These are phyloP conservation scores for Umbelopsis sp. DNA, from an alignment of 192 early-diverging fungal species.

Conservation along the genomic window DNA sequence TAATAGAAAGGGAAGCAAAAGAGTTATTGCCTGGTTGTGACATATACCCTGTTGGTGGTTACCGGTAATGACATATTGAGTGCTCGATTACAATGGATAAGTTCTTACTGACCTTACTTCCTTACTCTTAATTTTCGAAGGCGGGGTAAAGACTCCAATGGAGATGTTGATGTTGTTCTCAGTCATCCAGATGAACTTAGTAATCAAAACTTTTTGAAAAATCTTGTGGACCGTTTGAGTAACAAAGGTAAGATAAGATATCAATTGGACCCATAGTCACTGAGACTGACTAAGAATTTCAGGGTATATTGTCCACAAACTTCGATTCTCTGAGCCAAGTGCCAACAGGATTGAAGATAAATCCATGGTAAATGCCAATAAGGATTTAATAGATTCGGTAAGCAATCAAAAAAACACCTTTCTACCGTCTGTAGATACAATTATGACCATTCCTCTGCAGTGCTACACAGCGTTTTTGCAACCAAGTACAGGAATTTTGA, in stretches of 20 bases:
- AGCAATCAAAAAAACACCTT: neutral
- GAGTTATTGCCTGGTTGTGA: conserved; percentile 3
- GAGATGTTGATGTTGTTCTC: conserved; percentile 37
- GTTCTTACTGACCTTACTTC: no score
- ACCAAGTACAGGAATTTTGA: conserved; percentile 23
- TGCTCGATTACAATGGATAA: no score
- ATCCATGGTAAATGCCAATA: conserved; percentile 3
- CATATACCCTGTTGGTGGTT: conserved; percentile 35
- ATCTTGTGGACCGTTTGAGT: conserved; percentile 1
- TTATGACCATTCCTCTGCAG: neutral
- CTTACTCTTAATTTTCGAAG: neutral
- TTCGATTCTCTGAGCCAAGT: conserved; percentile 15
- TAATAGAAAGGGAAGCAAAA: conserved; percentile 28
- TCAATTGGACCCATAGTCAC: no score
- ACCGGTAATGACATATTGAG: conserved; percentile 1
- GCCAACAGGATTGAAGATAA: neutral
- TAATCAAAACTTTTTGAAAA: conserved; percentile 10
- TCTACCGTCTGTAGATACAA: no score
- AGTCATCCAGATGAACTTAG: conserved; percentile 23
- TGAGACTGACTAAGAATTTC: neutral
- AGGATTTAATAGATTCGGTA: conserved; percentile 18
- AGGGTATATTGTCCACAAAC: conserved; percentile 20
- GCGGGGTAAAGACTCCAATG: conserved; percentile 36
- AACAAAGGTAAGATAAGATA: conserved; percentile 14
- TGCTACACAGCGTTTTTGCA: conserved; percentile 39